These are phyloP conservation scores for Sarocladiaceae sp. DNA, from an alignment of 2,329 filamentous ascomycete species.

Conservation along the genomic window DNA sequence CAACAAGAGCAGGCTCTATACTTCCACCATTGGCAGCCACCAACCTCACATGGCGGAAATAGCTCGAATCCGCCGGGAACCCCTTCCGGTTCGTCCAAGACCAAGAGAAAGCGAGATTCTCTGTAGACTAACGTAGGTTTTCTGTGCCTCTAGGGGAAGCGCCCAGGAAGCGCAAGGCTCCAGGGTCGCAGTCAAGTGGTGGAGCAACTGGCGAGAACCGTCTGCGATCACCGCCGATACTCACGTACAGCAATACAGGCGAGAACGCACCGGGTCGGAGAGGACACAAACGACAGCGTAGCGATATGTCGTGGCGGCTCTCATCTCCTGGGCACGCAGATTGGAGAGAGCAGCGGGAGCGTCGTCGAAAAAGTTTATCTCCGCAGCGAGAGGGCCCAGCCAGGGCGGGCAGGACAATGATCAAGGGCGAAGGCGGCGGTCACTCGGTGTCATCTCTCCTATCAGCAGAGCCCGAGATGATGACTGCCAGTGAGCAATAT, in stretches of 20 bases:
- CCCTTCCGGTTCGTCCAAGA: constrained; percentile 67
- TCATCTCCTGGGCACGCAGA: constrained; percentile 17
- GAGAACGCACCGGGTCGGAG: constrained; percentile 18
- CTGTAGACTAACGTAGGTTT: constrained; percentile 33
- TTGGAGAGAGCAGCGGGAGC: constrained; percentile 17
- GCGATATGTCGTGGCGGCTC: constrained; percentile 32
- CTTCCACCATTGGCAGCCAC: constrained; percentile 92
- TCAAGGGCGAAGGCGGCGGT: constrained; percentile 22
- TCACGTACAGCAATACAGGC: constrained; percentile 18
- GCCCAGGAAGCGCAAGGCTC: constrained; percentile 81
- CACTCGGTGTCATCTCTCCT: constrained; percentile 30
- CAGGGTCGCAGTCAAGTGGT: constrained; percentile 31
- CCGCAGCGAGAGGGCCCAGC: not conserved
- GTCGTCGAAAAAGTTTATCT: constrained; percentile 13
- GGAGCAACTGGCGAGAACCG: constrained; percentile 7
- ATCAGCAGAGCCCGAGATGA: constrained; percentile 9
- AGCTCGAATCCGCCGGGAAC: constrained; percentile 64
- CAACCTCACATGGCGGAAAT: constrained; percentile 55
- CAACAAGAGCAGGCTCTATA: constrained; percentile 71
- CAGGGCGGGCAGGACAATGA: not conserved
- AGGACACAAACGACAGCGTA: constrained; percentile 31
- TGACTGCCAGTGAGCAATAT: constrained; percentile 6
- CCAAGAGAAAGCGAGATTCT: constrained; percentile 43
- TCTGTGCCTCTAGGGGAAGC: constrained; percentile 60
- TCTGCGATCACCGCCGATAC: constrained; percentile 29